Base-by-base conservation (phyloP, 345 rosid genomes). In the Rubroshorea leprosula region DNA sequence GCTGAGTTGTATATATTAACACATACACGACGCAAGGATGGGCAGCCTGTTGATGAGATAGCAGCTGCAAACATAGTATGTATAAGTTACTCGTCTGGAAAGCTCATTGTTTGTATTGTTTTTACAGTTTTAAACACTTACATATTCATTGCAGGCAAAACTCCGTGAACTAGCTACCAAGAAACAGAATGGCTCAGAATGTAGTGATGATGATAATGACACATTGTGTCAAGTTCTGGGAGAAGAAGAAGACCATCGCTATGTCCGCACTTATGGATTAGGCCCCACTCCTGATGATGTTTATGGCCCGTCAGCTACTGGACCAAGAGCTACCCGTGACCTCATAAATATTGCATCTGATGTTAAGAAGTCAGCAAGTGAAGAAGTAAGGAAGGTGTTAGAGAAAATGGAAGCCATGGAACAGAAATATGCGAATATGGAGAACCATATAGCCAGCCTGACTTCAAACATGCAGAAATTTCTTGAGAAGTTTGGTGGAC, bases 351-450 rank as follows among this genome's bases (percentile, higher is more conserved):
- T 75, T 19, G 74, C 66, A 17, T 49, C 23, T 23, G 78, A 69
- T 41, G 69, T 66, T 55, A 69, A 74, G 51, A 74, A 25, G 22
- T 62, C 56, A 17, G 65, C 74, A 8, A 57, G 46, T 24, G 64
- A 57, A 26, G 72, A 70, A 49, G 73, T 67, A 58, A 56, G 19
- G 55, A 75, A 49, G 70, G 61, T 63, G 64, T 27, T 57, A 9
- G 59, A 12, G 20, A 75, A 75, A 67, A 58, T 75, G 69, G 79
- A 70, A 65, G 62, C 64, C 16, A 50, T 75, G 72, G 79, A 75
- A 66, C 52, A 75, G 35, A 75, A 67, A 39, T 63, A 56, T 50
- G 49, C 61, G 14, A 49, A 14, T 16, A 60, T 75, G 69, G 79
- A 75, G 67, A 58, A 66, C 51, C 70, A 75, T 17, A 64, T 75